Evolutionary conservation across 1,139 yeast species (phyloP).

Genomic region (Casaregolazyma suthepensis): DNA sequence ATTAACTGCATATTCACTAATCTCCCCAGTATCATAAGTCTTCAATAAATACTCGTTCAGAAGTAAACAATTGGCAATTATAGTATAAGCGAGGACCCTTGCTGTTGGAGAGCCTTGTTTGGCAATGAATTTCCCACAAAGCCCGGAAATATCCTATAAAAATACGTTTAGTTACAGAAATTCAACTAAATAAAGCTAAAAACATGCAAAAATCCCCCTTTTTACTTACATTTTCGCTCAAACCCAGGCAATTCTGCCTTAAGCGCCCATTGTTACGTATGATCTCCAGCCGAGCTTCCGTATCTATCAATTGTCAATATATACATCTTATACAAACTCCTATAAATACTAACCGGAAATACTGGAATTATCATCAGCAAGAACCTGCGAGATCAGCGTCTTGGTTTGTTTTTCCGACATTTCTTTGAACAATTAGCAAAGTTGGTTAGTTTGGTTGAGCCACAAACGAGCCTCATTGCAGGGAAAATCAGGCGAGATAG

Average conservation of each 20-base stretch:
- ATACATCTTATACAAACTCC: background rate
- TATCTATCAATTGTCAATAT: background rate
- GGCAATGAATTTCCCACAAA: background rate
- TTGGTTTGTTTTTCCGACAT: slow-evolving; percentile 3
- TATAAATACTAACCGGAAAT: background rate
- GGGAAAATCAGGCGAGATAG: too few relatives aligned
- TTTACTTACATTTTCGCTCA: slow-evolving; percentile 1
- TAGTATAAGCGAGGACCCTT: slow-evolving; percentile 19
- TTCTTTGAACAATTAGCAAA: background rate
- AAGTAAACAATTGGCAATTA: slow-evolving; percentile 23
- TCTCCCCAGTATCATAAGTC: slow-evolving; percentile 13
- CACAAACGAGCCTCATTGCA: background rate
- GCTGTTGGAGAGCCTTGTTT: slow-evolving; percentile 8
- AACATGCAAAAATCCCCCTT: background rate
- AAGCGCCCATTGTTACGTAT: slow-evolving; percentile 1
- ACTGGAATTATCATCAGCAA: background rate
- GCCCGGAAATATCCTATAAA: slow-evolving; percentile 1
- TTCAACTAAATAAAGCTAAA: background rate
- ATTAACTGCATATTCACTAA: background rate
- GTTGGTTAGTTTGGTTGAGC: background rate
- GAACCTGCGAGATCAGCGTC: background rate
- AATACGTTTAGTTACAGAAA: background rate
- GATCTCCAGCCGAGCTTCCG: slow-evolving; percentile 1
- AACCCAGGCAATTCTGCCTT: background rate
- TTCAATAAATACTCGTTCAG: slow-evolving; percentile 16